A percentile compares a stretch with the other conserved stretches of the same genome.
Evolutionary conservation across 768 basidiomycete genomes (phyloP).

Genomic region (Xerocomus brunneocitrinus): DNA sequence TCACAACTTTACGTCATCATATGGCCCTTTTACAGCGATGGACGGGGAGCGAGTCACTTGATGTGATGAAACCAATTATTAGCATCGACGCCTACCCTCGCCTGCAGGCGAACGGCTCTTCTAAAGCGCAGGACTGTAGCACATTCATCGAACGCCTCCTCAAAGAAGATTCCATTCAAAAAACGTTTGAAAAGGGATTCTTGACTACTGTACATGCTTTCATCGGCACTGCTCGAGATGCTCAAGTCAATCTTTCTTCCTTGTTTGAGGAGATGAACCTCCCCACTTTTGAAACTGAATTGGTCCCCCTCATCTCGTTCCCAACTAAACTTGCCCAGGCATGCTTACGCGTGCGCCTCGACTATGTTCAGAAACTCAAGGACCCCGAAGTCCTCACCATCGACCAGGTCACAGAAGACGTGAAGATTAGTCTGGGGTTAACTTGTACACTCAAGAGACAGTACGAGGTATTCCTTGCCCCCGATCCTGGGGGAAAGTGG

Average conservation of each 20-base stretch:
- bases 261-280: constrained; percentile 86
- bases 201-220: constrained; percentile 83
- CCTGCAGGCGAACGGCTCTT: constrained; percentile 27
- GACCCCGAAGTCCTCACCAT: constrained; percentile 88
- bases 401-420: constrained; percentile 90
- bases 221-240: constrained; percentile 79
- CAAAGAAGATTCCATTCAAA: constrained; percentile 95
- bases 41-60: constrained; percentile 90
- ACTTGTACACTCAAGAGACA: constrained; percentile 95
- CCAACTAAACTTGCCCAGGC: constrained; percentile 93
- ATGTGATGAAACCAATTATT: constrained; percentile 78
- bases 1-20: constrained; percentile 78
- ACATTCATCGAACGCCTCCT: constrained; percentile 92
- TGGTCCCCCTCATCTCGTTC: constrained; percentile 92
- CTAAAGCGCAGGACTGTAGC: constrained; percentile 59
- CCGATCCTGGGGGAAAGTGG: constrained; percentile 87
- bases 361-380: constrained; percentile 81
- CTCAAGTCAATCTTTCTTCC: constrained; percentile 74
- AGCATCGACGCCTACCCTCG: constrained; percentile 46
- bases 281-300: constrained; percentile 83
- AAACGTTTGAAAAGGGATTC: constrained; percentile 89
- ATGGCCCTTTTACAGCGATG: constrained; percentile 79
- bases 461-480: constrained; percentile 85
- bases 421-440: constrained; percentile 85
- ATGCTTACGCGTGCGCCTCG: constrained; percentile 81